Evolutionary conservation across 192 early-diverging fungal species (phyloP), one percentile per base, ranked within the genome.

Genomic region (Geranomyces variabilis): DNA sequence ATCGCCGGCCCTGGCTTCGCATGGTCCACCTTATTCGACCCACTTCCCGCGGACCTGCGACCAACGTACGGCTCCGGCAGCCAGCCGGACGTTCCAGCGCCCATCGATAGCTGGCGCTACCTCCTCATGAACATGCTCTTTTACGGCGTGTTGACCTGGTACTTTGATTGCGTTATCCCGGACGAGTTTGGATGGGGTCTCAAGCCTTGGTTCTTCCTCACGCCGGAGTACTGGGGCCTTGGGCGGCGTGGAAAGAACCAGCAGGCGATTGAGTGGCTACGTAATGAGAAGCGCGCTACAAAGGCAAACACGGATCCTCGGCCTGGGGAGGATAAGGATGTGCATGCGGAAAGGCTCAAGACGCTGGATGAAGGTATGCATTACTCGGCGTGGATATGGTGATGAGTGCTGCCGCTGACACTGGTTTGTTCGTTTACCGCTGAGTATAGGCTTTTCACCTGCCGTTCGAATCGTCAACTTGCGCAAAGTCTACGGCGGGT

Each of bases 151-250:
- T 70, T 93, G 60, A 88, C 85, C 12, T 86, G 86, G 83, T 93
- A 91, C 77, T 84, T 90, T 57, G 90, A 93, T 68, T 83, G 88
- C 48, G 80, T 93, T n/a, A 90, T 93, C 48, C 89, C 88, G 0
- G 81, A 91, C 76, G 91, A 93, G 75, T 93, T 86, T 68, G 91
- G 91, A n/a, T 79, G 75, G 56, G 65, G 79, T 44, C 80, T 69
- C 0, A 67, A 82, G n/a, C 80, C 79, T 0, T 80, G 83, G 51
- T 92, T 90, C 79, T 89, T 89, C 67, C 56, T 92, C n/a, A 79
- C 83, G 30, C 88, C 89, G 13, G 71, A 79, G 45, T 92, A 89
- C 70, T 92, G 89, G 80, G 91, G 65, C 71, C 80, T 70, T 80
- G 80, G 53, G 15, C 45, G 36, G 53, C 46, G 55, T 21, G 47